phyloP scores from a whole-genome alignment of 2,329 filamentous ascomycete species.

The Paecilomyces niveus region DNA sequence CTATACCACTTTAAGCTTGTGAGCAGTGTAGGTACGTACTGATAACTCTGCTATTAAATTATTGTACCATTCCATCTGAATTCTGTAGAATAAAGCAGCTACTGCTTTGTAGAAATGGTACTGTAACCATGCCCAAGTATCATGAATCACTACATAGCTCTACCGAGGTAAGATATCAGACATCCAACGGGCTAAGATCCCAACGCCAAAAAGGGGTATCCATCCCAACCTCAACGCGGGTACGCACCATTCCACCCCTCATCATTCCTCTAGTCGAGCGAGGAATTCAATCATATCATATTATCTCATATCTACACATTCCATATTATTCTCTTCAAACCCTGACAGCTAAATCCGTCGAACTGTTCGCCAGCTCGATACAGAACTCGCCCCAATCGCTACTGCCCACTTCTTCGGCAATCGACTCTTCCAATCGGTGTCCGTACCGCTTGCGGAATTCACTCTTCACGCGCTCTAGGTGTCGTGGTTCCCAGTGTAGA shows the following conservation, averaged over 20 bases:
- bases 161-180: background rate
- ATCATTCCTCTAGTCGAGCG: background rate
- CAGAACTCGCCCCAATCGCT: conserved; percentile 70
- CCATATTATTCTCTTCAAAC: background rate
- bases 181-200: background rate
- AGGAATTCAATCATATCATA: background rate
- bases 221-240: background rate
- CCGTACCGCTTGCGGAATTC: conserved; percentile 76
- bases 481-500: conserved; percentile 83
- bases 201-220: background rate
- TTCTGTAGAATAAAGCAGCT: background rate
- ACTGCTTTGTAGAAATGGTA: background rate
- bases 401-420: conserved; percentile 61
- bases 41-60: background rate
- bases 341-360: conserved; percentile 6
- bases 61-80: background rate
- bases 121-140: background rate
- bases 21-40: background rate
- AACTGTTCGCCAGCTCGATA: conserved; percentile 48
- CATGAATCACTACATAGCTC: background rate
- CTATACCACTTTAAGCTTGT: background rate
- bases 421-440: conserved; percentile 65
- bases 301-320: background rate
- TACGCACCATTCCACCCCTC: background rate
- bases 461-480: conserved; percentile 70